Percentiles rank a stretch among this genome's conserved stretches.
phyloP scores from a whole-genome alignment of 2,329 filamentous ascomycete species.

The Neonectria faginata region DNA sequence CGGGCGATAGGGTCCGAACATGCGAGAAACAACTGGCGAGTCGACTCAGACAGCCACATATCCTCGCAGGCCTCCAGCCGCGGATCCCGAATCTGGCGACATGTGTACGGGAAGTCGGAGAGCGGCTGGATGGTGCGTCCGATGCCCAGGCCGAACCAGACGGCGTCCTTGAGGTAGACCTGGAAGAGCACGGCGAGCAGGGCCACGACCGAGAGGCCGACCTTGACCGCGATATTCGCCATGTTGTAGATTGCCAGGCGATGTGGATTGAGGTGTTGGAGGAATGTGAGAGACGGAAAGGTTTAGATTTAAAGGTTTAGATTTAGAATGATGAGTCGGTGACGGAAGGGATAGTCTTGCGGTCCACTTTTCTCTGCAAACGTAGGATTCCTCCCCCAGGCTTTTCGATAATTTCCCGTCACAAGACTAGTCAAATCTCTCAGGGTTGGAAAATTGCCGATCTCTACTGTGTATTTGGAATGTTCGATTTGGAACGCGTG shows the following conservation, averaged over 20 bases:
- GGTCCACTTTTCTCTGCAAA: neutral
- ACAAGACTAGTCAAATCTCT: neutral
- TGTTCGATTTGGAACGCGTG: neutral
- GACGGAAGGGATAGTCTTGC: neutral
- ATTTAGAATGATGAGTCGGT: neutral
- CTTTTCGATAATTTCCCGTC: neutral
- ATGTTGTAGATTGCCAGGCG: constrained; percentile 12
- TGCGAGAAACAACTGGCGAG: constrained; percentile 40
- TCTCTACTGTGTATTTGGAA: neutral
- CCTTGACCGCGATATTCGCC: constrained; percentile 24
- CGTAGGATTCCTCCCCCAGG: neutral
- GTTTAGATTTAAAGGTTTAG: neutral
- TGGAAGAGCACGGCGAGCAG: constrained; percentile 40
- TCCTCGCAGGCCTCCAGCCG: constrained; percentile 42
- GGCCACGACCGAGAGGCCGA: constrained; percentile 28
- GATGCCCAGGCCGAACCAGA: constrained; percentile 42
- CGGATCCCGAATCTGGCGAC: constrained; percentile 37
- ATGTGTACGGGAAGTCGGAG: constrained; percentile 41
- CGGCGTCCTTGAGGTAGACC: constrained; percentile 35
- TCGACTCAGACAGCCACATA: constrained; percentile 43
- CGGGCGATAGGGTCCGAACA: constrained; percentile 38
- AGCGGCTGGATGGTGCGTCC: constrained; percentile 36
- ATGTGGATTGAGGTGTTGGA: neutral
- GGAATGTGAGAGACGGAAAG: neutral
- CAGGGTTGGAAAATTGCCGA: neutral